These are phyloP conservation scores for Margaritispora aquatica DNA, from an alignment of 495 filamentous ascomycete species.

Conservation along the genomic window DNA sequence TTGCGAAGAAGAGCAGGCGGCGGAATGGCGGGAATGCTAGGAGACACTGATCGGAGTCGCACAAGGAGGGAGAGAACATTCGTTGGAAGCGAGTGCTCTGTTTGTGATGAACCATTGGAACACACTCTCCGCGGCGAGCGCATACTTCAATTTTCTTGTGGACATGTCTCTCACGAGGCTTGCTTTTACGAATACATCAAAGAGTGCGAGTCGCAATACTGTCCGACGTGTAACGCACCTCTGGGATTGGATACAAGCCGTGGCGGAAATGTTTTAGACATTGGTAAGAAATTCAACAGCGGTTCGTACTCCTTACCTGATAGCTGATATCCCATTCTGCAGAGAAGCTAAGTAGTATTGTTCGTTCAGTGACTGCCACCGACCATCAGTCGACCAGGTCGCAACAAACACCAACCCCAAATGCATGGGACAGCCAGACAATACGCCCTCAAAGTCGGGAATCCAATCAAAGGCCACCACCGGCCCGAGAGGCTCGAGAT, in stretches of 20 bases:
- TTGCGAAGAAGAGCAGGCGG: constrained; percentile 20
- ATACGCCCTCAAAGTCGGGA: constrained; percentile 43
- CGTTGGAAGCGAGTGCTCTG: constrained; percentile 88
- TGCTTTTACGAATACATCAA: constrained; percentile 99
- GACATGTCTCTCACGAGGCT: constrained; percentile 93
- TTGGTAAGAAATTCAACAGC: constrained; percentile 58
- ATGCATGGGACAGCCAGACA: constrained; percentile 43
- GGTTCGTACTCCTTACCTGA: constrained; percentile 14
- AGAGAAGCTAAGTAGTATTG: constrained; percentile 96
- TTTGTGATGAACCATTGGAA: constrained; percentile 95
- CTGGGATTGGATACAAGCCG: constrained; percentile 90
- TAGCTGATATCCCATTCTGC: constrained; percentile 16
- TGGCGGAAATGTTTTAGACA: constrained; percentile 89
- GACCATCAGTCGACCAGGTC: constrained; percentile 44
- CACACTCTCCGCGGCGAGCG: constrained; percentile 93
- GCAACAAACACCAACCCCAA: constrained; percentile 39
- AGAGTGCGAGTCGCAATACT: constrained; percentile 91
- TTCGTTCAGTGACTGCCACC: constrained; percentile 71
- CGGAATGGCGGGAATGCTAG: constrained; percentile 63
- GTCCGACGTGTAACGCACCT: constrained; percentile 90
- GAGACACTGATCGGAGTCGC: constrained; percentile 72
- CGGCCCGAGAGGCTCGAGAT: constrained; percentile 8
- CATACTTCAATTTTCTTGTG: constrained; percentile 92
- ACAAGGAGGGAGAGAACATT: constrained; percentile 90
- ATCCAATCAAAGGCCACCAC: constrained; percentile 23